Evolutionary conservation across 495 filamentous ascomycete species (phyloP).

Genomic region (Mycothermus thermophilus): DNA sequence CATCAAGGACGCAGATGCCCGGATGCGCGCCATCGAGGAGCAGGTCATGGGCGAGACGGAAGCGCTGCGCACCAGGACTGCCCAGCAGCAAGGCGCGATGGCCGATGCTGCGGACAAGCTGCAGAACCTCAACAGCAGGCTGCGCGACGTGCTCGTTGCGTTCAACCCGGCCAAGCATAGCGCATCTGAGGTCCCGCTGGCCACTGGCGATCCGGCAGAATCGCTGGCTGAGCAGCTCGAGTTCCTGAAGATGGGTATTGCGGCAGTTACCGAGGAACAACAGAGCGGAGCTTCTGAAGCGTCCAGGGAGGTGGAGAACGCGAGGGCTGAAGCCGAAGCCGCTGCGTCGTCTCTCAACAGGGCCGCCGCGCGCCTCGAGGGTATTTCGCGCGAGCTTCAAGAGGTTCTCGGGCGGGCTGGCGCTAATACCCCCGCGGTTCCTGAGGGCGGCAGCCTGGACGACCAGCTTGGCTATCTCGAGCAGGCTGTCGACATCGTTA

Average conservation of each 20-base stretch:
- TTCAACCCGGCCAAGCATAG: constrained; percentile 37
- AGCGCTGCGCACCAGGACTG: constrained; percentile 16
- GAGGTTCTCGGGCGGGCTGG: constrained; percentile 17
- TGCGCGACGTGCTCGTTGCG: constrained; percentile 53
- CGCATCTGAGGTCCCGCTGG: constrained; percentile 22
- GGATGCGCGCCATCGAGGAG: constrained; percentile 2
- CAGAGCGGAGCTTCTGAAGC: constrained; percentile 3
- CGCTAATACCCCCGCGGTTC: constrained; percentile 15
- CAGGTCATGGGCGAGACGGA: constrained; percentile 6
- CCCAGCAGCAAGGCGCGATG: constrained; percentile 25
- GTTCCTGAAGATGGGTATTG: constrained; percentile 27
- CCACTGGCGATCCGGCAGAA: constrained; percentile 29
- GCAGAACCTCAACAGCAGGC: constrained; percentile 54
- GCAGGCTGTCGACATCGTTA: constrained; percentile 17
- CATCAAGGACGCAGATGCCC: no score
- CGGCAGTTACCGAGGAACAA: constrained; percentile 18
- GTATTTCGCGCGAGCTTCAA: constrained; percentile 20
- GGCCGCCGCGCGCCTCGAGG: constrained; percentile 18
- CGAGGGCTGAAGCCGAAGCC: constrained; percentile 7
- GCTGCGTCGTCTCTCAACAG: constrained; percentile 7
- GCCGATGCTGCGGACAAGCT: constrained; percentile 54
- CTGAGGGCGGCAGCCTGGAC: constrained; percentile 16
- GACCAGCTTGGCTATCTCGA: constrained; percentile 32
- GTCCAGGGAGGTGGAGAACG: constrained; percentile 6
- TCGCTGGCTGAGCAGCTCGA: constrained; percentile 27